These are phyloP conservation scores for Linum trigynum DNA, from an alignment of 345 rosid species.

Conservation along the genomic window DNA sequence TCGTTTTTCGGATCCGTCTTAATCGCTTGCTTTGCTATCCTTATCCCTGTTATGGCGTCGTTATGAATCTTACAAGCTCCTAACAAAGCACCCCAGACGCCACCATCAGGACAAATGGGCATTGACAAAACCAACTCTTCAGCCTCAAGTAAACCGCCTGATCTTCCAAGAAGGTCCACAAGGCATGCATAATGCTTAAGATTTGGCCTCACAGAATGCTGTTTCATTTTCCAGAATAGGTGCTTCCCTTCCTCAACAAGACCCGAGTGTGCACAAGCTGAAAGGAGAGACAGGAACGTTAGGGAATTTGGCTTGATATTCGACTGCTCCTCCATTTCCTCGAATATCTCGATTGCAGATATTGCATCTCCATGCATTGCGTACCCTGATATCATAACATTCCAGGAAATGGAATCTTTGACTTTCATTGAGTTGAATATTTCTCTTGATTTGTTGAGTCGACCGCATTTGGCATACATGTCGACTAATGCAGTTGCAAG, in stretches of 20 bases:
- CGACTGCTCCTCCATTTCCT: conserved; percentile 53
- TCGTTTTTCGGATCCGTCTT: conserved; percentile 47
- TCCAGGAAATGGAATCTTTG: conserved; percentile 52
- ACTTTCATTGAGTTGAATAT: conserved; percentile 37
- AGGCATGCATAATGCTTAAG: conserved; percentile 65
- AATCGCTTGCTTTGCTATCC: conserved; percentile 49
- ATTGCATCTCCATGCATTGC: conserved; percentile 54
- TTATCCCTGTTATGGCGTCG: conserved; percentile 44
- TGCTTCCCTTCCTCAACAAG: conserved; percentile 51
- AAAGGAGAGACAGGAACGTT: conserved; percentile 58
- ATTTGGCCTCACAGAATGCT: conserved; percentile 36
- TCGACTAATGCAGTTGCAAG: conserved; percentile 52
- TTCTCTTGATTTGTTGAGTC: conserved; percentile 40
- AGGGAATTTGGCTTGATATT: conserved; percentile 40
- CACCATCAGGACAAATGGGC: conserved; percentile 56
- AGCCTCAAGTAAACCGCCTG: conserved; percentile 53
- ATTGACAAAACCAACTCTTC: conserved; percentile 47
- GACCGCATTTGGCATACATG: conserved; percentile 72
- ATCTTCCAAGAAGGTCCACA: conserved; percentile 59
- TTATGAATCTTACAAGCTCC: conserved; percentile 44
- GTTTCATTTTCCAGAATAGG: conserved; percentile 37
- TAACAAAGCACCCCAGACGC: conserved; percentile 57
- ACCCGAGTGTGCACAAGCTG: conserved; percentile 57
- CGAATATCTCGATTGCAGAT: conserved; percentile 39
- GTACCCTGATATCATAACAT: conserved; percentile 60